These are phyloP conservation scores for Coniochaeta sp. DNA, from an alignment of 2,329 filamentous ascomycete genomes.

Conservation along the genomic window DNA sequence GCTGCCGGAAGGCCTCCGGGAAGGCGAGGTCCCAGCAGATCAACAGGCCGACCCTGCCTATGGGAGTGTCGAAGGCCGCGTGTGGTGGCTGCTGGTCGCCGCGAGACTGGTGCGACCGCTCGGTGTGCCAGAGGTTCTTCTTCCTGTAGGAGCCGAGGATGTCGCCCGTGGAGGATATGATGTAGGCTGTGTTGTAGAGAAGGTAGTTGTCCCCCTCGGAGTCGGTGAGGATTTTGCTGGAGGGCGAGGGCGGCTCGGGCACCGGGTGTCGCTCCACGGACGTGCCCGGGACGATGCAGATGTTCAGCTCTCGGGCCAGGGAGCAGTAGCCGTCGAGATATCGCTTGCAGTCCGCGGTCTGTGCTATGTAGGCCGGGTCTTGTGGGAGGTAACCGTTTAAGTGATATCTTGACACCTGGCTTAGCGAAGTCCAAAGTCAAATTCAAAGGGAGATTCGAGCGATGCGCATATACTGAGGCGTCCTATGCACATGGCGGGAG, in stretches of 20 bases:
- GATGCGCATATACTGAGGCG: too few relatives aligned
- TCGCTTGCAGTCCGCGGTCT: conserved; percentile 41
- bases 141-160: conserved; percentile 63
- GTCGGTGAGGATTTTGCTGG: too few relatives aligned
- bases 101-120: conserved; percentile 54
- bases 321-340: conserved; percentile 56
- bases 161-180: conserved; percentile 55
- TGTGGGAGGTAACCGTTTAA: too few relatives aligned
- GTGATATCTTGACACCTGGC: too few relatives aligned
- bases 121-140: conserved; percentile 70
- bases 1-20: conserved; percentile 67
- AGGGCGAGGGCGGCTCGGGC: too few relatives aligned
- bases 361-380: too few relatives aligned
- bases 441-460: too few relatives aligned
- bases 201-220: conserved; percentile 22
- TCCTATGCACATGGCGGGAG: too few relatives aligned
- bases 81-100: conserved; percentile 43
- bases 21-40: conserved; percentile 79
- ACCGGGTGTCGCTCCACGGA: conserved; percentile 49
- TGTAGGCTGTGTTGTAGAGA: conserved; percentile 64
- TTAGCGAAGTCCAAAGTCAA: too few relatives aligned
- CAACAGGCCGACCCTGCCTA: conserved; percentile 54
- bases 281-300: conserved; percentile 69
- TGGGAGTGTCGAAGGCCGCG: conserved; percentile 53
- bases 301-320: conserved; percentile 58